A percentile compares a stretch with the other conserved stretches of the same genome.
Conservation (phyloP, 805 yeast species). For the Suhomyces xylopsoci region DNA sequence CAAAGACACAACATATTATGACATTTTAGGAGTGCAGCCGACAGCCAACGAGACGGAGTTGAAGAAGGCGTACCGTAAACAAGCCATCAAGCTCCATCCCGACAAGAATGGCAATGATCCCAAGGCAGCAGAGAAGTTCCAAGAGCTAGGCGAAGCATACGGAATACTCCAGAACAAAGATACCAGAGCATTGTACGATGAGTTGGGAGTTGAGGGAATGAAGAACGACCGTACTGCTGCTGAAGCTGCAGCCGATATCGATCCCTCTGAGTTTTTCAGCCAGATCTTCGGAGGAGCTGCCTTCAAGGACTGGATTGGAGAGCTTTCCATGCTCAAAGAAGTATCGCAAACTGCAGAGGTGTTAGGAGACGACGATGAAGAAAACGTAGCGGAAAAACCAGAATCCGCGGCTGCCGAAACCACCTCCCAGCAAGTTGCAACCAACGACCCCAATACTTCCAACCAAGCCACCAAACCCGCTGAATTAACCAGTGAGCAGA, state of each 20-base stretch:
- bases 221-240: conserved; percentile 65
- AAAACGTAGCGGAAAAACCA: conserved; percentile 14
- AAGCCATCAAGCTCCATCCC: conserved; percentile 88
- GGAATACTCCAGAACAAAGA: conserved; percentile 75
- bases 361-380: conserved; percentile 38
- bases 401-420: not conserved
- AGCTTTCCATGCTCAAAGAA: conserved; percentile 73
- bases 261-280: conserved; percentile 82
- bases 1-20: conserved; percentile 85
- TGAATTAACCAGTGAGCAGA: conserved; percentile 19
- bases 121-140: conserved; percentile 82
- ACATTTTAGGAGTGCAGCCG: conserved; percentile 62
- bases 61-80: conserved; percentile 89
- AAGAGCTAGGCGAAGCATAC: conserved; percentile 64
- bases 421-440: conserved; percentile 1
- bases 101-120: conserved; percentile 97
- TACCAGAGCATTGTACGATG: conserved; percentile 72
- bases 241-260: conserved; percentile 65
- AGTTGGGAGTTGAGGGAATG: conserved; percentile 59
- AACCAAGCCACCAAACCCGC: not conserved
- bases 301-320: conserved; percentile 83
- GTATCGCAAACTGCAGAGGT: conserved; percentile 61
- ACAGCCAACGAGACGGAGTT: conserved; percentile 78
- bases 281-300: conserved; percentile 83
- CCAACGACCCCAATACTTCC: not conserved